phyloP scores from a whole-genome alignment of 2,329 filamentous ascomycete species.

The Knufia petricola region DNA sequence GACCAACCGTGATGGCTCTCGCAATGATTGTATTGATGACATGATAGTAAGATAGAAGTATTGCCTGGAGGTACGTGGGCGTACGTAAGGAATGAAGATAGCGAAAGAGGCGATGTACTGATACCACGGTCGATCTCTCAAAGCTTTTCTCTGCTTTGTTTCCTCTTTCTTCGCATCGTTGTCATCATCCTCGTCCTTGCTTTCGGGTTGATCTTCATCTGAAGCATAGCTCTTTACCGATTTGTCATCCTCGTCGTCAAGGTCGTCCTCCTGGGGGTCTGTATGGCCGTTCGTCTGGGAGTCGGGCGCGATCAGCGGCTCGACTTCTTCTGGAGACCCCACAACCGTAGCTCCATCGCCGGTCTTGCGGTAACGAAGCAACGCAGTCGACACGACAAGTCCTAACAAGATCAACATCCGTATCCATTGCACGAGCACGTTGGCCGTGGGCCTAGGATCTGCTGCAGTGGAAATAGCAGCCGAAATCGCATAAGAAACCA shows the following conservation, averaged over 20 bases:
- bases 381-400: background rate
- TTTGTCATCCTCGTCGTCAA: constrained; percentile 41
- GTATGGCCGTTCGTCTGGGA: constrained; percentile 29
- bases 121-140: constrained; percentile 35
- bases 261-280: constrained; percentile 37
- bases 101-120: constrained; percentile 65
- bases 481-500: constrained; percentile 5
- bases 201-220: constrained; percentile 26
- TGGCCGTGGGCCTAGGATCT: background rate
- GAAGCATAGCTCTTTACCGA: background rate
- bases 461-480: background rate
- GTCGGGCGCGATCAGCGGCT: constrained; percentile 32
- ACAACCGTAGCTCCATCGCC: background rate
- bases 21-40: constrained; percentile 56
- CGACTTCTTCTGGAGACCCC: constrained; percentile 10
- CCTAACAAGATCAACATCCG: background rate
- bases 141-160: constrained; percentile 10
- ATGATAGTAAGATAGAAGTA: constrained; percentile 61
- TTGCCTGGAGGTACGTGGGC: constrained; percentile 58
- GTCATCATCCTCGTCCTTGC: constrained; percentile 48
- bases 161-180: constrained; percentile 54
- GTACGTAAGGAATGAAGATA: constrained; percentile 68
- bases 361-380: background rate
- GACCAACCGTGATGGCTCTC: constrained; percentile 64
- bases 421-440: constrained; percentile 2